Percentiles rank a stretch among this genome's conserved stretches.
Evolutionary conservation across 2,329 filamentous ascomycete genomes (phyloP).

Genomic region (Cladobotryum protrusum): DNA sequence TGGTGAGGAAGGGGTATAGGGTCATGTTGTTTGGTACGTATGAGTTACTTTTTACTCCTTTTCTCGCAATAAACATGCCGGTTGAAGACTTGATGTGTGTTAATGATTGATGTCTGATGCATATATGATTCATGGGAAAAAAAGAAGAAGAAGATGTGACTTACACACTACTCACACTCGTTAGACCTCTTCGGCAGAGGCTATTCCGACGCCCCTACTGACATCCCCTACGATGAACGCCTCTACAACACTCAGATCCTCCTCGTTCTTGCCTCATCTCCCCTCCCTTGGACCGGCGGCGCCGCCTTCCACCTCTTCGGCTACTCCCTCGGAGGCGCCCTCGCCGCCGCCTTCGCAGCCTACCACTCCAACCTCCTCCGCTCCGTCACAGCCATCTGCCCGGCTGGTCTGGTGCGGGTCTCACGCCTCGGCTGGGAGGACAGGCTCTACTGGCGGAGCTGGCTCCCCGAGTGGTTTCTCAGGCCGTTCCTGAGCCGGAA

Average conservation of each 20-base stretch:
- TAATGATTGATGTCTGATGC: no score
- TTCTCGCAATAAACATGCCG: no score
- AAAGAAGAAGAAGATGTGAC: not conserved
- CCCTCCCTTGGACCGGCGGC: conserved; percentile 47
- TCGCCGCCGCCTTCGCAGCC: conserved; percentile 62
- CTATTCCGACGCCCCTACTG: conserved; percentile 62
- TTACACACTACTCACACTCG: not conserved
- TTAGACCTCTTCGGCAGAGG: conserved; percentile 70
- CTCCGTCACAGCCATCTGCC: conserved; percentile 60
- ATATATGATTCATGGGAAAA: no score
- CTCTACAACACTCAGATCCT: conserved; percentile 63
- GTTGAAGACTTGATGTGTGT: no score
- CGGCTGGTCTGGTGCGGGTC: conserved; percentile 61
- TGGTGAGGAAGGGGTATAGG: conserved; percentile 61
- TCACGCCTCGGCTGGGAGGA: conserved; percentile 55
- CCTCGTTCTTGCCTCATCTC: conserved; percentile 58
- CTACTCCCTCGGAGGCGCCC: conserved; percentile 74
- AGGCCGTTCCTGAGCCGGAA: conserved; percentile 37
- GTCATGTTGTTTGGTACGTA: conserved; percentile 70
- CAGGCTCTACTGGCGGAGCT: conserved; percentile 53
- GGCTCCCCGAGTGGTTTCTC: conserved; percentile 55
- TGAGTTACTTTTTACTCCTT: not conserved
- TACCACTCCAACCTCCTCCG: conserved; percentile 60
- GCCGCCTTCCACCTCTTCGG: conserved; percentile 65
- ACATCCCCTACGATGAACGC: conserved; percentile 53